Conservation (phyloP, 257 asterid species). For the Apocynum venetum region DNA sequence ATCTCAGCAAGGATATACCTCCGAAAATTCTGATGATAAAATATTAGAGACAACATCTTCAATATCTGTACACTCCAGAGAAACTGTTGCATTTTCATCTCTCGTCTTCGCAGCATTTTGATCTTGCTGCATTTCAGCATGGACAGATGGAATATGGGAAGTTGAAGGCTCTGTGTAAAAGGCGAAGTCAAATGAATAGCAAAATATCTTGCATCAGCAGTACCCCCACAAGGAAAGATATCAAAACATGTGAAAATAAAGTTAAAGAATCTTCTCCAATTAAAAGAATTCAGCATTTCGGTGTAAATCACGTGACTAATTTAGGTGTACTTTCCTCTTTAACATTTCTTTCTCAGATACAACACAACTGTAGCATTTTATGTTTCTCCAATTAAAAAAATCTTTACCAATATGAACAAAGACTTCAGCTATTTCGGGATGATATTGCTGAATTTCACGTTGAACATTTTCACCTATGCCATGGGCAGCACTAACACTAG, state of each 20-base stretch:
- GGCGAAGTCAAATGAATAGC: not conserved
- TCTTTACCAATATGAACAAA: slow-evolving; percentile 76
- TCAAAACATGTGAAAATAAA: not conserved
- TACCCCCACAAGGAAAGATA: not conserved
- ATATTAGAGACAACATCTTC: slow-evolving; percentile 49
- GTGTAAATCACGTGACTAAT: not conserved
- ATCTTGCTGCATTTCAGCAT: slow-evolving; percentile 20
- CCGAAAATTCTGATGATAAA: slow-evolving; percentile 56
- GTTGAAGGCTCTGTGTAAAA: slow-evolving; percentile 55
- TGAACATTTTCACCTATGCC: slow-evolving; percentile 83
- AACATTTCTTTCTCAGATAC: not conserved
- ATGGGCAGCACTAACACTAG: slow-evolving; percentile 93
- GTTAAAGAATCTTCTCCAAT: not conserved
- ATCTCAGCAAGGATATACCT: slow-evolving; percentile 36
- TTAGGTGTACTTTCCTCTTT: not conserved
- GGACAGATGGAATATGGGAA: slow-evolving; percentile 29
- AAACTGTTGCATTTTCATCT: slow-evolving; percentile 15
- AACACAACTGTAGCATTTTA: not conserved
- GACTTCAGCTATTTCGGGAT: slow-evolving; percentile 90
- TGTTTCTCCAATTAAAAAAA: not conserved
- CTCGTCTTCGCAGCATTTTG: slow-evolving; percentile 22
- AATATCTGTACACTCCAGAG: slow-evolving; percentile 40
- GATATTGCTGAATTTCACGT: slow-evolving; percentile 57
- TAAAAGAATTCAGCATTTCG: not conserved
- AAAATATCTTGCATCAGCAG: not conserved